Evolutionary conservation across 2,329 filamentous ascomycete genomes (phyloP), one percentile per base, ranked within the genome.

Genomic region (Penicillium sp.): DNA sequence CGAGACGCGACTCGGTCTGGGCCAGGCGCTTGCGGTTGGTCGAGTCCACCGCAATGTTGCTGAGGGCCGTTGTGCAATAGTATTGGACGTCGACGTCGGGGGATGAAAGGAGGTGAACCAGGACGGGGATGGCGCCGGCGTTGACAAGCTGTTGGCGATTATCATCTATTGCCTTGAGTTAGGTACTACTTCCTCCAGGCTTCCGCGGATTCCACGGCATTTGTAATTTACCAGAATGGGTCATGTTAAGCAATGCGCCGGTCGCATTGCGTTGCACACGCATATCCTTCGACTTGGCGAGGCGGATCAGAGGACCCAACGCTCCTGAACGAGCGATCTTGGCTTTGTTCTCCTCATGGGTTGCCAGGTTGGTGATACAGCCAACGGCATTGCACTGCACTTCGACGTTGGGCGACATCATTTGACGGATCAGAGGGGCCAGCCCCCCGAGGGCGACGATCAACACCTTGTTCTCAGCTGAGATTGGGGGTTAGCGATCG

Each of bases 381-480:
- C 95, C 95, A 64, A 99, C 95, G 47, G 95, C 95, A 78, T 99
- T 99, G 84, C 95, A 99, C 80, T 99, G 95, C 28, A 99, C 95
- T 78, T 99, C 95, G 70, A 99, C 95, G 72, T 99, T 99, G 51
- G 90, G 87, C 60, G 94, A 98, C 81, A 96, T 92, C 95, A 99
- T 99, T 80, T 99, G 95, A 68, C 92, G 90, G 79, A 98, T 99
- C 63, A 99, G 85, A 57, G 95, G 94, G 57, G 89, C 89, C 63
- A 99, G 86, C 28, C 95, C 95, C 61, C 93, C 93, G 17, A 99
- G 88, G 68, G 92, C 88, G 64, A 99, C 95, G 72, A 99, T 99
- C 68, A 94, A 84, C 65, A 98, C 93, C 79, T 99, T 99, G 85
- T 99, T 99, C 77, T 97, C 93, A 70, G 92, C 95, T 98, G 72